Percentiles rank a stretch among this genome's conserved stretches.
phyloP scores from a whole-genome alignment of 2,329 filamentous ascomycete species.

The Neonectria magnoliae region DNA sequence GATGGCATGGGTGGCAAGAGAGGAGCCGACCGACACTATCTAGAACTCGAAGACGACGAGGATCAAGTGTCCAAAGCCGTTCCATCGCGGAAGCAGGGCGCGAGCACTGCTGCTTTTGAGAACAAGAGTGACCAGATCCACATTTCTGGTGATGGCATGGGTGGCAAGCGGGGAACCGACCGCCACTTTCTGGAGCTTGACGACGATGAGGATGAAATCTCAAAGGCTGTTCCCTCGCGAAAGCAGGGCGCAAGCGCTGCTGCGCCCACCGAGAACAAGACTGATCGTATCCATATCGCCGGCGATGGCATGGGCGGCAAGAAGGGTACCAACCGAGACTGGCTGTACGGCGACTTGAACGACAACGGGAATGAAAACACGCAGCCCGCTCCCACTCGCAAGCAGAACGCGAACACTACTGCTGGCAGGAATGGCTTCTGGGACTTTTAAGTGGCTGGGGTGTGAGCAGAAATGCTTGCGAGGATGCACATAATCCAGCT shows the following conservation, averaged over 20 bases:
- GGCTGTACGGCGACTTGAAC: constrained; percentile 64
- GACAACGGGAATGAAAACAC: constrained; percentile 37
- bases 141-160: constrained; percentile 72
- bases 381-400: constrained; percentile 49
- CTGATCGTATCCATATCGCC: constrained; percentile 53
- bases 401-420: constrained; percentile 43
- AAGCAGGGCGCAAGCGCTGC: constrained; percentile 42
- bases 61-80: constrained; percentile 46
- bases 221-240: constrained; percentile 45
- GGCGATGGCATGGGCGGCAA: constrained; percentile 74
- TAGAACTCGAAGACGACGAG: constrained; percentile 54
- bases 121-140: constrained; percentile 44
- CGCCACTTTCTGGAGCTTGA: constrained; percentile 65
- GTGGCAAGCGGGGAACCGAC: constrained; percentile 63
- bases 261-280: constrained; percentile 20
- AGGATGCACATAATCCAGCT: constrained; percentile 23
- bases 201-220: constrained; percentile 55
- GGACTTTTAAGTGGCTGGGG: constrained; percentile 54
- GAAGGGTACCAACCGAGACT: constrained; percentile 63
- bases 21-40: constrained; percentile 65
- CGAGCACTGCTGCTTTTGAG: constrained; percentile 26
- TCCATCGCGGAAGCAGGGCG: constrained; percentile 31
- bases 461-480: constrained; percentile 19
- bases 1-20: constrained; percentile 74
- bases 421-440: constrained; percentile 56